Conservation (phyloP, 495 filamentous ascomycete species). For the Aspergillus bertholletiae region DNA sequence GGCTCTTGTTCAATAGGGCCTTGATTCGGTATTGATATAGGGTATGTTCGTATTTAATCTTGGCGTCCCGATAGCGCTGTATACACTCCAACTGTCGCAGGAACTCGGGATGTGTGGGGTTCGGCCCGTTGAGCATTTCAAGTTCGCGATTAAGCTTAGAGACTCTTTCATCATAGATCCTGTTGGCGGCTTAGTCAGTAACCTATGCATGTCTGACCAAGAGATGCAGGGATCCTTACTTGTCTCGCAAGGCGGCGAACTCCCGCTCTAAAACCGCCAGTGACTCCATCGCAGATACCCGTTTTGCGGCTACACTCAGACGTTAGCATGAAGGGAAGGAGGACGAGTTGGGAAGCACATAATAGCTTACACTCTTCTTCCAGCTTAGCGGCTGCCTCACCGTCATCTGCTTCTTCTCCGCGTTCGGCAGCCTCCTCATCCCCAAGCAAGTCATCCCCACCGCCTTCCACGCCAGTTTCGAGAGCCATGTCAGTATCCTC, state of each 20-base stretch:
- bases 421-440: constrained; percentile 46
- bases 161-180: constrained; percentile 83
- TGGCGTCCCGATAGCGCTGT: constrained; percentile 73
- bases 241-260: constrained; percentile 80
- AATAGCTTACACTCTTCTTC: constrained; percentile 69
- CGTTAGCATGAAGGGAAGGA: constrained; percentile 33
- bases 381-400: constrained; percentile 33
- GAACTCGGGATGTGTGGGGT: constrained; percentile 83
- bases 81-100: constrained; percentile 81
- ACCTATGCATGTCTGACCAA: neutral
- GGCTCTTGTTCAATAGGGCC: constrained; percentile 64
- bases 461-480: constrained; percentile 25
- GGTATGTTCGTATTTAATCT: constrained; percentile 67
- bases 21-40: constrained; percentile 69
- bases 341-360: neutral
- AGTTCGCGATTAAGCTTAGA: constrained; percentile 79
- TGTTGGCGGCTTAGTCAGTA: constrained; percentile 33
- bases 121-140: constrained; percentile 69
- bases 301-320: constrained; percentile 61
- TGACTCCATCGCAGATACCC: constrained; percentile 77
- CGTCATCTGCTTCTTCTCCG: constrained; percentile 39
- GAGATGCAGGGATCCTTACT: constrained; percentile 50
- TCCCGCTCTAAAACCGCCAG: constrained; percentile 74
- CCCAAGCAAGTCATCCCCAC: constrained; percentile 35
- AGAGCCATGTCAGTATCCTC: constrained; percentile 31